These are phyloP conservation scores for Gossypium lobatum DNA, from an alignment of 441 rosid species.

Conservation along the genomic window DNA sequence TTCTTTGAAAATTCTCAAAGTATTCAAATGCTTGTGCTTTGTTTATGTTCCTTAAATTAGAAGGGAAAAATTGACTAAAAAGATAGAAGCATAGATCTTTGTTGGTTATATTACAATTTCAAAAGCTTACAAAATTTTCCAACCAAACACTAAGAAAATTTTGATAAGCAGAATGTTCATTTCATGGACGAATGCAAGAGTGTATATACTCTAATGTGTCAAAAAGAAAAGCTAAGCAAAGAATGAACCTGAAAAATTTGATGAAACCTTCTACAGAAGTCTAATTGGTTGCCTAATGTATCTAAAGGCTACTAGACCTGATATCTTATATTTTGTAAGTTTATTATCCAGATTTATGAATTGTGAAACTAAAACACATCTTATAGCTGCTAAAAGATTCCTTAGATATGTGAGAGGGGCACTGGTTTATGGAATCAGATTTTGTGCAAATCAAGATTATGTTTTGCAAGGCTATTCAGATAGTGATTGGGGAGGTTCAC, in stretches of 20 bases:
- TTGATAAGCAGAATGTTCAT: not conserved
- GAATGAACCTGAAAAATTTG: no score
- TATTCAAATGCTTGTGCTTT: not conserved
- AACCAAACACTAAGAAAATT: not conserved
- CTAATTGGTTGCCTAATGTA: no score
- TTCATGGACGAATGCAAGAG: not conserved
- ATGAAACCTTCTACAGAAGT: no score
- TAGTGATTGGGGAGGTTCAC: not conserved
- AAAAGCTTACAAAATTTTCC: not conserved
- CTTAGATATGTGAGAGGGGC: not conserved
- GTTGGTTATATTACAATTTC: not conserved
- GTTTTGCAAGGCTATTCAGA: not conserved
- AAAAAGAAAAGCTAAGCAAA: no score
- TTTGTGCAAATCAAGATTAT: not conserved
- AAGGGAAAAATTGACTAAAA: not conserved
- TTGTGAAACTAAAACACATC: not conserved
- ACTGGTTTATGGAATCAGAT: not conserved
- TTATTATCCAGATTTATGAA: no score
- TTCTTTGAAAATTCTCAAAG: not conserved
- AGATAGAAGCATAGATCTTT: not conserved
- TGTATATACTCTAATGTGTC: no score
- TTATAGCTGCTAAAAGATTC: not conserved
- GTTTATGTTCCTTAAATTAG: not conserved
- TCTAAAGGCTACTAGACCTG: no score
- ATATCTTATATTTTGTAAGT: not conserved